Percentiles rank a stretch among this genome's conserved stretches.
These are phyloP conservation scores for Mortierella sp. DNA, from an alignment of 371 early-diverging fungal species.

Conservation along the genomic window DNA sequence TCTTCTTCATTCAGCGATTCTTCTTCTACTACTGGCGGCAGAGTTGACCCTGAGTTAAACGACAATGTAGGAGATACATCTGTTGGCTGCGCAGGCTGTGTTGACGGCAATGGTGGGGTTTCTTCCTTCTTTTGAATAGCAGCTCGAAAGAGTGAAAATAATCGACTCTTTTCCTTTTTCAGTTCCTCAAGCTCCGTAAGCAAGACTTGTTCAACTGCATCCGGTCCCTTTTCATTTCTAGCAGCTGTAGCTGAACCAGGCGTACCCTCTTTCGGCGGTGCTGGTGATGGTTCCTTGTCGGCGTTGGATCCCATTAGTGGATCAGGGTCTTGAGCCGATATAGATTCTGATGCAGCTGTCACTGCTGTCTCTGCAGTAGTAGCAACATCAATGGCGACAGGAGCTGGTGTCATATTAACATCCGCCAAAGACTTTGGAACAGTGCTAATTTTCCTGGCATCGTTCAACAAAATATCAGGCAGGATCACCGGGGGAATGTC, in stretches of 20 bases:
- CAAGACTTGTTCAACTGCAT: conserved; percentile 34
- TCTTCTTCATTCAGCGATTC: neutral
- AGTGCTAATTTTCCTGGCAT: neutral
- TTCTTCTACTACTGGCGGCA: neutral
- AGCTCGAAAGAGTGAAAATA: conserved; percentile 43
- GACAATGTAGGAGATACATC: neutral
- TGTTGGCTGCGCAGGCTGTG: neutral
- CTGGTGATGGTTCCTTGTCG: neutral
- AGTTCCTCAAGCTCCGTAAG: conserved; percentile 39
- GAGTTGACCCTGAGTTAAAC: neutral
- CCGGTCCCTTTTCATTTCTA: conserved; percentile 1
- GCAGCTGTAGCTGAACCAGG: neutral
- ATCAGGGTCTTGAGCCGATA: neutral
- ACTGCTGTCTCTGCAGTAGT: neutral
- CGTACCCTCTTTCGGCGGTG: neutral
- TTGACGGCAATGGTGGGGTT: conserved; percentile 1
- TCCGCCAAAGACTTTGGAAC: neutral
- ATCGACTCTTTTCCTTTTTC: conserved; percentile 48
- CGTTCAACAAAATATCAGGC: conserved; percentile 3
- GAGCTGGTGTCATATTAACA: neutral
- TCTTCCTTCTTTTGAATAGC: conserved; percentile 27
- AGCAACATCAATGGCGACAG: neutral
- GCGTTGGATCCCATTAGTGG: neutral
- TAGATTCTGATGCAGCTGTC: neutral
- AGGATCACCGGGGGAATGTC: conserved; percentile 15